phyloP scores from a whole-genome alignment of 2,329 filamentous ascomycete genomes.

The Rutstroemia sp. region DNA sequence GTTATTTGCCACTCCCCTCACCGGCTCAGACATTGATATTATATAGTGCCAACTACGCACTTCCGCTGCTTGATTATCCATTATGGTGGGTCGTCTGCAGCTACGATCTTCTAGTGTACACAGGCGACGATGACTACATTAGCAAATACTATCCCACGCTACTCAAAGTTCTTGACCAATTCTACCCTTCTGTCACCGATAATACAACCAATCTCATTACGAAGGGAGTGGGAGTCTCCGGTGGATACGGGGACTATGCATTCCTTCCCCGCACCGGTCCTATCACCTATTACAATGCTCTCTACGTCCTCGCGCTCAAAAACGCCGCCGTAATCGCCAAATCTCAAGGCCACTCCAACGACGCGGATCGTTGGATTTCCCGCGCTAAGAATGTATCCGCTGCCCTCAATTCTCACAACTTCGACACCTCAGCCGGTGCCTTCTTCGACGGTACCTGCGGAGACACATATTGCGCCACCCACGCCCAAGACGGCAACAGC shows the following conservation, averaged over 20 bases:
- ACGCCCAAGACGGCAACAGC: constrained; percentile 46
- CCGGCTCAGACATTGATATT: not conserved
- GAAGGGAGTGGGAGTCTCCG: constrained; percentile 32
- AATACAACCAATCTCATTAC: constrained; percentile 34
- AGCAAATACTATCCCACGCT: constrained; percentile 36
- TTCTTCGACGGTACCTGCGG: constrained; percentile 38
- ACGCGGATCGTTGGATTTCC: constrained; percentile 35
- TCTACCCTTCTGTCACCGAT: constrained; percentile 39
- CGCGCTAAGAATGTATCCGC: constrained; percentile 32
- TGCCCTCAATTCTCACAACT: constrained; percentile 32
- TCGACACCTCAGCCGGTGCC: constrained; percentile 36
- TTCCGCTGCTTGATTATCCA: constrained; percentile 45
- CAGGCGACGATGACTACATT: constrained; percentile 37
- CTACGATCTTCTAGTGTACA: constrained; percentile 43
- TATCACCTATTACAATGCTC: constrained; percentile 45
- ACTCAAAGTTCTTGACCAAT: constrained; percentile 36
- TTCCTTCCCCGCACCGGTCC: constrained; percentile 41
- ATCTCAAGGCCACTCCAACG: constrained; percentile 25
- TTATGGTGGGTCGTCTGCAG: constrained; percentile 45
- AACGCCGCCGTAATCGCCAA: constrained; percentile 38
- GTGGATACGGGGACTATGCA: constrained; percentile 43
- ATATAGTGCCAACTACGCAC: constrained; percentile 36
- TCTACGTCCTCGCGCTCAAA: constrained; percentile 40
- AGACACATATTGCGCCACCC: constrained; percentile 23
- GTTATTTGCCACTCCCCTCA: constrained; percentile 8